phyloP scores from a whole-genome alignment of 2,329 filamentous ascomycete species.

The Aspergillus uvarum region DNA sequence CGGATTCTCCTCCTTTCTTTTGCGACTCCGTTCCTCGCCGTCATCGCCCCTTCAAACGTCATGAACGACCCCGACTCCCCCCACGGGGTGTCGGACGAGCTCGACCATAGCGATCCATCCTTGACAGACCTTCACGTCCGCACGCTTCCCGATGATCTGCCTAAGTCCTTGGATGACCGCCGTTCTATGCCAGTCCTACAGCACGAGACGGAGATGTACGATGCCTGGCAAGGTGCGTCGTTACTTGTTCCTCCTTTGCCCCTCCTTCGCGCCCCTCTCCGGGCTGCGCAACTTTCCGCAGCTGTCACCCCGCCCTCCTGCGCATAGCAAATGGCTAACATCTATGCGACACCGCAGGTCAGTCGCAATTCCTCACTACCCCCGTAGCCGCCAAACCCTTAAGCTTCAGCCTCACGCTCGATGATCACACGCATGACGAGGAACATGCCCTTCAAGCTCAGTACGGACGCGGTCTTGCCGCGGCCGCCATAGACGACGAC shows the following conservation, averaged over 20 bases:
- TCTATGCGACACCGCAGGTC: constrained; percentile 57
- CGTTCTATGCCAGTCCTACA: constrained; percentile 65
- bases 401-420: constrained; percentile 79
- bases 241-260: not conserved
- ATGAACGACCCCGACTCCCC: constrained; percentile 38
- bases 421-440: constrained; percentile 73
- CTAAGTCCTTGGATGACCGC: constrained; percentile 87
- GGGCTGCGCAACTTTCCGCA: constrained; percentile 1
- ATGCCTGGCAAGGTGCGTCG: constrained; percentile 89
- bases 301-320: not conserved
- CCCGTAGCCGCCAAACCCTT: constrained; percentile 82
- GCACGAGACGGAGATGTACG: constrained; percentile 94
- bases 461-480: constrained; percentile 30
- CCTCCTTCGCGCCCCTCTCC: constrained; percentile 2
- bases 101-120: constrained; percentile 24
- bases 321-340: constrained; percentile 3
- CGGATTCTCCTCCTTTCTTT: not conserved
- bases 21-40: constrained; percentile 16
- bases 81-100: constrained; percentile 33
- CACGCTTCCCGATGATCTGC: constrained; percentile 76
- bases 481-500: constrained; percentile 21
- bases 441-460: constrained; percentile 41
- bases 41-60: constrained; percentile 17
- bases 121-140: constrained; percentile 20
- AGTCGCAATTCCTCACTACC: constrained; percentile 90